These are phyloP conservation scores for Hygrophorus russula DNA, from an alignment of 768 basidiomycete genomes.

Conservation along the genomic window DNA sequence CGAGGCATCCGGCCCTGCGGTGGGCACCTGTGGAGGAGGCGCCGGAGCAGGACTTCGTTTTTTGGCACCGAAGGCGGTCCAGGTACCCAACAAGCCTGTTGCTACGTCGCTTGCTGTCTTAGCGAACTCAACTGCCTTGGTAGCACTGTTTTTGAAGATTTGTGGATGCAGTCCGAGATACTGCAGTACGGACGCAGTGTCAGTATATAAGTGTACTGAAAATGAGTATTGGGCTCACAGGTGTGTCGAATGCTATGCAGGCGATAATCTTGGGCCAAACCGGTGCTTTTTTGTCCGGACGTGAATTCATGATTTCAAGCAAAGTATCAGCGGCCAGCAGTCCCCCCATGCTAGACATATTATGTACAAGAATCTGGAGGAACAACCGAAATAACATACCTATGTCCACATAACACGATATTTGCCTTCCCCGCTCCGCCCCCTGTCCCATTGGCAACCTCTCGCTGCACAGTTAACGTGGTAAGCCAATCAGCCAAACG, in stretches of 20 bases:
- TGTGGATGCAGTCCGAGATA: conserved; percentile 81
- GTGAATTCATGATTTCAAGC: conserved; percentile 54
- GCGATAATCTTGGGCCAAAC: conserved; percentile 87
- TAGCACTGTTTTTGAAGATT: conserved; percentile 76
- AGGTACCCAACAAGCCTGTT: conserved; percentile 47
- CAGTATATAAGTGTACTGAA: background rate
- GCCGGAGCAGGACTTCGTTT: conserved; percentile 25
- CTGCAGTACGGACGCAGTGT: conserved; percentile 25
- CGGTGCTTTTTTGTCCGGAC: conserved; percentile 52
- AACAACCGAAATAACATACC: conserved; percentile 28
- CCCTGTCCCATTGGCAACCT: conserved; percentile 52
- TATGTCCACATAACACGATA: conserved; percentile 85
- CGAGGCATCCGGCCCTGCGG: conserved; percentile 22
- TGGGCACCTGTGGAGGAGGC: conserved; percentile 11
- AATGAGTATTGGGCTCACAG: conserved; percentile 33
- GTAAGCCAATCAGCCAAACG: conserved; percentile 91
- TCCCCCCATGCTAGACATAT: conserved; percentile 72
- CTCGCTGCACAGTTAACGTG: conserved; percentile 75
- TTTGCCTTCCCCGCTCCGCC: conserved; percentile 69
- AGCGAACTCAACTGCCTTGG: conserved; percentile 63
- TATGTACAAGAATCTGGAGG: background rate
- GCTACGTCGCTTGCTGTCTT: conserved; percentile 53
- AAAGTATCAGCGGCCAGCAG: conserved; percentile 79
- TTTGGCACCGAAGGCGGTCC: conserved; percentile 37
- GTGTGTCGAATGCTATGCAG: conserved; percentile 83